These are phyloP conservation scores for Kodamaea anthophila DNA, from an alignment of 1,139 yeast genomes.

Conservation along the genomic window DNA sequence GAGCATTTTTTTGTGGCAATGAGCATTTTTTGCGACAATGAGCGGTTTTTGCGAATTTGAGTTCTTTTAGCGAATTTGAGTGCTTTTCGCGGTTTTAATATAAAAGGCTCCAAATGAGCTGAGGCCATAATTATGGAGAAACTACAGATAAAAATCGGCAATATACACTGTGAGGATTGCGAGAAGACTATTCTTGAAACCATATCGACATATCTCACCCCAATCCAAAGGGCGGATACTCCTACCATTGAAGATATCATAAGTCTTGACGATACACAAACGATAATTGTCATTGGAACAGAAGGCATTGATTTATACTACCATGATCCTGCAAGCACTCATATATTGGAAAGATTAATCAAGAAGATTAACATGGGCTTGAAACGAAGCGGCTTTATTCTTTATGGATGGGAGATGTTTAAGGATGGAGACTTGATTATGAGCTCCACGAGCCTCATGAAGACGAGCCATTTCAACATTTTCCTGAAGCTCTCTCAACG, in stretches of 20 bases:
- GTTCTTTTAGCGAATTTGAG: background rate
- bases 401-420: slow-evolving; percentile 28
- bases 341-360: slow-evolving; percentile 11
- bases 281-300: slow-evolving; percentile 12
- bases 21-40: slow-evolving; percentile 1
- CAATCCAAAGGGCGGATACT: slow-evolving; percentile 12
- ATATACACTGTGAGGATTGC: slow-evolving; percentile 51
- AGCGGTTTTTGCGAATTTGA: background rate
- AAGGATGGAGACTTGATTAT: slow-evolving; percentile 14
- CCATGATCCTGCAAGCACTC: slow-evolving; percentile 3
- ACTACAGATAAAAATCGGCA: slow-evolving; percentile 27
- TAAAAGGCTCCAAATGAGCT: background rate
- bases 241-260: slow-evolving; percentile 19
- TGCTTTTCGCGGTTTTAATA: slow-evolving; percentile 1
- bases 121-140: slow-evolving; percentile 17
- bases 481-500: slow-evolving; percentile 5
- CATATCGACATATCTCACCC: slow-evolving; percentile 13
- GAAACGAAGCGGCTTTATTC: slow-evolving; percentile 25
- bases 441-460: slow-evolving; percentile 8
- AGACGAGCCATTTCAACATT: slow-evolving; percentile 4
- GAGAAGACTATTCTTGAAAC: slow-evolving; percentile 27
- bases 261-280: slow-evolving; percentile 6
- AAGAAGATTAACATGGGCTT: slow-evolving; percentile 22
- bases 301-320: slow-evolving; percentile 19
- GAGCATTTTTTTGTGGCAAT: slow-evolving; percentile 1